Percentiles rank a stretch among this genome's conserved stretches.
phyloP scores from a whole-genome alignment of 208 protist genomes.

The Leishmania gerbilli region DNA sequence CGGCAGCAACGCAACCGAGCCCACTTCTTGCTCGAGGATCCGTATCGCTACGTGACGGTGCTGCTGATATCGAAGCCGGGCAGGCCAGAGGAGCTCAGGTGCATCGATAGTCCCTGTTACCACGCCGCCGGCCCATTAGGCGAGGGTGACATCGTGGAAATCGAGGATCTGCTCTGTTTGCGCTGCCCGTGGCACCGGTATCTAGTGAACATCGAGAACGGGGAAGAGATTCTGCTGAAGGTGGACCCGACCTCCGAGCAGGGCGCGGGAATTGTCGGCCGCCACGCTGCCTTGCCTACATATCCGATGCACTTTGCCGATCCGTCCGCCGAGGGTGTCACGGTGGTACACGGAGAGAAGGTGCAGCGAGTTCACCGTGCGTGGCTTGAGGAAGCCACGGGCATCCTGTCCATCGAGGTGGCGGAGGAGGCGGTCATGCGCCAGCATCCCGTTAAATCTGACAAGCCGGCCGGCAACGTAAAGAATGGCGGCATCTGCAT shows the following conservation, averaged over 20 bases:
- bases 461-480: slow-evolving; percentile 48
- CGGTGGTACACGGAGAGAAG: slow-evolving; percentile 27
- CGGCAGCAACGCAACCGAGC: slow-evolving; percentile 70
- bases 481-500: slow-evolving; percentile 84
- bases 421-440: slow-evolving; percentile 50
- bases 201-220: slow-evolving; percentile 77
- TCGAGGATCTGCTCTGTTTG: slow-evolving; percentile 85
- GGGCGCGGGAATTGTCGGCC: slow-evolving; percentile 24
- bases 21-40: slow-evolving; percentile 85
- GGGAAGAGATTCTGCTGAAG: slow-evolving; percentile 58
- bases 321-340: slow-evolving; percentile 18
- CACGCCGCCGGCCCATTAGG: slow-evolving; percentile 81
- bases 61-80: slow-evolving; percentile 39
- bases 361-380: slow-evolving; percentile 79
- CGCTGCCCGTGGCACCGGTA: slow-evolving; percentile 84
- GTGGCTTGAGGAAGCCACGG: slow-evolving; percentile 63
- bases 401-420: slow-evolving; percentile 79
- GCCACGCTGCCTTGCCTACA: slow-evolving; percentile 26
- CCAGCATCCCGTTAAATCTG: slow-evolving; percentile 59
- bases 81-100: slow-evolving; percentile 47
- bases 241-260: slow-evolving; percentile 32
- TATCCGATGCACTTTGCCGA: slow-evolving; percentile 26
- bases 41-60: slow-evolving; percentile 83
- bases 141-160: slow-evolving; percentile 79
- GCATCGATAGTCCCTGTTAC: slow-evolving; percentile 87